A percentile compares a stretch with the other conserved stretches of the same genome.
phyloP scores from a whole-genome alignment of 179 eudicot genomes.

The Silene coronaria region DNA sequence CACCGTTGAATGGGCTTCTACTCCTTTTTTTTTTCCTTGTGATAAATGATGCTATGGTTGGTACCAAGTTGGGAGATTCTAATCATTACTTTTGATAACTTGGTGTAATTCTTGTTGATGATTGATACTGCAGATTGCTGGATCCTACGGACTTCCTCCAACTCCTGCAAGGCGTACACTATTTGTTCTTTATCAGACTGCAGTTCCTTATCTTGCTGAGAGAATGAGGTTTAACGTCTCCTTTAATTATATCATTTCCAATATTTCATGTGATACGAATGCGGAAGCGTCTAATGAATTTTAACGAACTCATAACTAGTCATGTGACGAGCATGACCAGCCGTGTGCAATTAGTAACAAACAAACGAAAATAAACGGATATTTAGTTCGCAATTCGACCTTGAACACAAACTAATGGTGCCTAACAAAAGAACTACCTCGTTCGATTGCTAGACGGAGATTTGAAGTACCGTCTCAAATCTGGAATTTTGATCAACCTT shows the following conservation, averaged over 20 bases:
- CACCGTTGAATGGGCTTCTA: background rate
- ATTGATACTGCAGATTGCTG: conserved; percentile 64
- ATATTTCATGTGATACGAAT: too few relatives aligned
- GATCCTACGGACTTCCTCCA: conserved; percentile 86
- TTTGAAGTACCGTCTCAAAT: too few relatives aligned
- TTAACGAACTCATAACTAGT: too few relatives aligned
- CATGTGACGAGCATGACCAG: too few relatives aligned
- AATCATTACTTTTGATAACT: background rate
- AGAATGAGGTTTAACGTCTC: conserved; percentile 58
- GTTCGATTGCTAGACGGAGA: too few relatives aligned
- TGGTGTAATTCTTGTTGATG: conserved; percentile 8
- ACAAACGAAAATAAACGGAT: too few relatives aligned
- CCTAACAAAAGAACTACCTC: too few relatives aligned
- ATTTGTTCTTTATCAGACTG: conserved; percentile 80
- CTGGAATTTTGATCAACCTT: too few relatives aligned
- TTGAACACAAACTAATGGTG: too few relatives aligned
- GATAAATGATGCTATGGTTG: background rate
- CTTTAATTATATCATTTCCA: background rate
- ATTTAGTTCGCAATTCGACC: too few relatives aligned
- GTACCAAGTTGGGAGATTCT: background rate
- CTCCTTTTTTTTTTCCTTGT: conserved; percentile 3
- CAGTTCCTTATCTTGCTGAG: conserved; percentile 94
- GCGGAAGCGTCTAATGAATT: too few relatives aligned
- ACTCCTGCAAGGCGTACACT: conserved; percentile 96
- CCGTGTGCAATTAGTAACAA: too few relatives aligned